phyloP scores from a whole-genome alignment of 2,329 filamentous ascomycete species.

The Venturia nashicola region DNA sequence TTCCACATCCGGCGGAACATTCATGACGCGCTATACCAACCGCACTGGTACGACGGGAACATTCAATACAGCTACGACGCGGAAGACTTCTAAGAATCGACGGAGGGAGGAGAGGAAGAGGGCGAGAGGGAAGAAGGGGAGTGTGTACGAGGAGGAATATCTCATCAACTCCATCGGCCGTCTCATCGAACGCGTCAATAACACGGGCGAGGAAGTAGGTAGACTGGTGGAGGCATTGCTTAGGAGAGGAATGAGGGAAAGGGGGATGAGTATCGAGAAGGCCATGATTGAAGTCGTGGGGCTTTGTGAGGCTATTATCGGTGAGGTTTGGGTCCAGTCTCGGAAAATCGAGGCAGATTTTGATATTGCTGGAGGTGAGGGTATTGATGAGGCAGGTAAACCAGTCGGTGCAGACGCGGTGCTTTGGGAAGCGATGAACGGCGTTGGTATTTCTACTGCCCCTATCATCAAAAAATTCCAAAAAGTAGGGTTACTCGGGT shows the following conservation, averaged over 20 bases:
- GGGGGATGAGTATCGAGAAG: constrained; percentile 64
- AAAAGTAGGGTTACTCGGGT: constrained; percentile 19
- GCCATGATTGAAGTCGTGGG: constrained; percentile 63
- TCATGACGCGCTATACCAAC: constrained; percentile 88
- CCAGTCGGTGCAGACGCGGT: constrained; percentile 33
- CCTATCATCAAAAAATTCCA: constrained; percentile 42
- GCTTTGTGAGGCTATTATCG: constrained; percentile 52
- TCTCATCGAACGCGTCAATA: constrained; percentile 71
- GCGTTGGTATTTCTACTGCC: constrained; percentile 22
- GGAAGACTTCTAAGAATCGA: constrained; percentile 79
- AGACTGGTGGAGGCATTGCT: constrained; percentile 65
- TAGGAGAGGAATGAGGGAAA: constrained; percentile 74
- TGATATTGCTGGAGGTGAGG: constrained; percentile 13
- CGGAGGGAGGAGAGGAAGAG: constrained; percentile 88
- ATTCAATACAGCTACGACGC: constrained; percentile 57
- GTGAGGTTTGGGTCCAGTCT: constrained; percentile 50
- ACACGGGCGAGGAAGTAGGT: constrained; percentile 57
- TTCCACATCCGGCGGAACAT: constrained; percentile 62
- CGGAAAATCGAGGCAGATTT: constrained; percentile 18
- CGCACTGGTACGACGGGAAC: constrained; percentile 55
- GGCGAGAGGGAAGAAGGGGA: constrained; percentile 87
- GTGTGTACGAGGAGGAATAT: constrained; percentile 96
- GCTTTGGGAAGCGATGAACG: constrained; percentile 31
- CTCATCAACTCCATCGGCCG: constrained; percentile 77
- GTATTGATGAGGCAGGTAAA: constrained; percentile 12